Conservation (phyloP, 192 early-diverging fungal genomes). For the Endogone sp. region DNA sequence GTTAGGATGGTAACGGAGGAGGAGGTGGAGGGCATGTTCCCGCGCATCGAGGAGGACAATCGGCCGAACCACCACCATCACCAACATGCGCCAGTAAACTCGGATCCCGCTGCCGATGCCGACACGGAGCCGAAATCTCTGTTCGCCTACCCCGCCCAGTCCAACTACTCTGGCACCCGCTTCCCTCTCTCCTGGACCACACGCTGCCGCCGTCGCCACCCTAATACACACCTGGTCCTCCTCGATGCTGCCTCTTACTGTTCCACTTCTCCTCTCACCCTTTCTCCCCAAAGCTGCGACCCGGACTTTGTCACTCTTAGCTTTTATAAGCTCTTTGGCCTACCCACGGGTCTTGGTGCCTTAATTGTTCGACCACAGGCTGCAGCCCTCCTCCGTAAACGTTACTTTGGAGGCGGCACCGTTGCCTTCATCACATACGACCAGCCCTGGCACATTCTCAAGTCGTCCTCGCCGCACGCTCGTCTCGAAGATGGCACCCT, state of each 20-base stretch:
- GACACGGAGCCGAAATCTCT: constrained; percentile 21
- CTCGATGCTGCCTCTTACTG: constrained; percentile 74
- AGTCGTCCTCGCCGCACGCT: constrained; percentile 33
- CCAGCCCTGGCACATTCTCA: constrained; percentile 52
- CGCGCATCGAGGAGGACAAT: background rate
- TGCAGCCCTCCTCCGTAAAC: constrained; percentile 39
- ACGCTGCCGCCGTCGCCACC: constrained; percentile 32
- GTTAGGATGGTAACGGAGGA: constrained; percentile 13
- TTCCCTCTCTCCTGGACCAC: constrained; percentile 61
- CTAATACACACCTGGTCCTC: constrained; percentile 48
- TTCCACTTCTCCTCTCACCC: constrained; percentile 57
- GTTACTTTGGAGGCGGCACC: constrained; percentile 81
- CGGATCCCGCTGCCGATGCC: too few relatives aligned
- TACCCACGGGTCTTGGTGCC: constrained; percentile 78
- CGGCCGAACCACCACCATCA: background rate
- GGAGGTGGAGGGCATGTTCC: constrained; percentile 15
- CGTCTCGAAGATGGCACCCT: constrained; percentile 76
- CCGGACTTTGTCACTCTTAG: constrained; percentile 68
- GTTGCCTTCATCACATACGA: constrained; percentile 55
- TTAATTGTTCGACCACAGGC: constrained; percentile 61
- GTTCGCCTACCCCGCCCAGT: constrained; percentile 80
- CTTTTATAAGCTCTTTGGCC: constrained; percentile 90
- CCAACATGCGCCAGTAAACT: too few relatives aligned
- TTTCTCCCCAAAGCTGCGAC: constrained; percentile 31
- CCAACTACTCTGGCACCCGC: constrained; percentile 74